Conservation (phyloP, 139 green algal species). For the Volvox africanus region DNA sequence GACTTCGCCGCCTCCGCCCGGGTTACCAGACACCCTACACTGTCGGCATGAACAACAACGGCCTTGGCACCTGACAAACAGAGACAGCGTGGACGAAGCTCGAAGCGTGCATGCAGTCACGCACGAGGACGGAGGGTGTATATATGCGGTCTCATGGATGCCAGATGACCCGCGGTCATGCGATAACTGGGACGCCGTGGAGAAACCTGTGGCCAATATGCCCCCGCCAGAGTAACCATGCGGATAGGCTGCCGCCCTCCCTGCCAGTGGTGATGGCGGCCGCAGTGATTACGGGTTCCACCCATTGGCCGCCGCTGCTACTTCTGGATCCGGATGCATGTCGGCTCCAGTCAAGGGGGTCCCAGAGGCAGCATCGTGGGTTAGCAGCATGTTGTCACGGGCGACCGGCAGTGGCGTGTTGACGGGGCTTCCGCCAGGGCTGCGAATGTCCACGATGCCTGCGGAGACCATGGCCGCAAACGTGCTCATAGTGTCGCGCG, state of each 20-base stretch:
- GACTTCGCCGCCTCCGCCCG: not conserved
- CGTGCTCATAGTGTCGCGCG: not conserved
- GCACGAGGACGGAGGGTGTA: not conserved
- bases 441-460: slow-evolving; percentile 22
- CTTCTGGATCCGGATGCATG: not conserved
- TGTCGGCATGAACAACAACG: not conserved
- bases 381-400: not conserved
- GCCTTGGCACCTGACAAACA: not conserved
- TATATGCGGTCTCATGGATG: not conserved
- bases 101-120: slow-evolving; percentile 8
- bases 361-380: not conserved
- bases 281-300: not conserved
- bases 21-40: not conserved
- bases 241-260: not conserved
- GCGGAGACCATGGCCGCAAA: not conserved
- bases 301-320: not conserved
- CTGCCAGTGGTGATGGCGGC: not conserved
- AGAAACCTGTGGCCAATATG: not conserved
- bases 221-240: not conserved
- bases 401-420: not conserved
- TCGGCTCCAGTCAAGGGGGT: not conserved
- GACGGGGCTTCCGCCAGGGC: not conserved
- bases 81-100: slow-evolving; percentile 11
- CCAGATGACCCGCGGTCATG: not conserved
- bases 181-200: not conserved